Conservation (phyloP, 306 rosid genomes). For the Nissolia schottii region DNA sequence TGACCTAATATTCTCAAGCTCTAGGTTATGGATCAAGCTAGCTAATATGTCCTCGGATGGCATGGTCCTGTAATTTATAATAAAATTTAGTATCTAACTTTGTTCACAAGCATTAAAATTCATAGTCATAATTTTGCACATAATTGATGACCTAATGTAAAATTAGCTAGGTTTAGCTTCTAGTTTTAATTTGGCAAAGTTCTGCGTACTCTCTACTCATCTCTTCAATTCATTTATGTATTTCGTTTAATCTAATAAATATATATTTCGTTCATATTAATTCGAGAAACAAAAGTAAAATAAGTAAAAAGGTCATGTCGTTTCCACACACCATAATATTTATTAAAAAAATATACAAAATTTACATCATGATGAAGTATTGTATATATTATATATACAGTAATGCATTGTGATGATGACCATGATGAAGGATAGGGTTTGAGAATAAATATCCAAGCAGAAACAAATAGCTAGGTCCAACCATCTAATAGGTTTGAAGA, state of each 20-base stretch:
- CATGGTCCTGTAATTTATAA: not conserved
- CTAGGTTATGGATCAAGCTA: slow-evolving; percentile 6
- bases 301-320: not conserved
- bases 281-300: too few relatives aligned
- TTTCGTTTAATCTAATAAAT: too few relatives aligned
- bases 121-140: not conserved
- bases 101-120: not conserved
- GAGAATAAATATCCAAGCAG: not conserved
- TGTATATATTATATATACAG: too few relatives aligned
- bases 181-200: not conserved
- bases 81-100: not conserved
- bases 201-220: not conserved
- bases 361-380: not conserved
- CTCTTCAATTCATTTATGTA: too few relatives aligned
- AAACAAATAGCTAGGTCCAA: not conserved
- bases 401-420: not conserved
- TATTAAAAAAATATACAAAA: too few relatives aligned
- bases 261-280: too few relatives aligned
- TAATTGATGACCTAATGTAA: not conserved
- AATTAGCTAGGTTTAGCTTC: not conserved
- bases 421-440: not conserved
- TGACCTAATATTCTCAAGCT: not conserved
- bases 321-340: too few relatives aligned
- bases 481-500: not conserved
- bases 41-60: not conserved